Evolutionary conservation across 805 yeast genomes (phyloP), one percentile per base, ranked within the genome.

Genomic region (Zygosaccharomyces kombuchaensis): DNA sequence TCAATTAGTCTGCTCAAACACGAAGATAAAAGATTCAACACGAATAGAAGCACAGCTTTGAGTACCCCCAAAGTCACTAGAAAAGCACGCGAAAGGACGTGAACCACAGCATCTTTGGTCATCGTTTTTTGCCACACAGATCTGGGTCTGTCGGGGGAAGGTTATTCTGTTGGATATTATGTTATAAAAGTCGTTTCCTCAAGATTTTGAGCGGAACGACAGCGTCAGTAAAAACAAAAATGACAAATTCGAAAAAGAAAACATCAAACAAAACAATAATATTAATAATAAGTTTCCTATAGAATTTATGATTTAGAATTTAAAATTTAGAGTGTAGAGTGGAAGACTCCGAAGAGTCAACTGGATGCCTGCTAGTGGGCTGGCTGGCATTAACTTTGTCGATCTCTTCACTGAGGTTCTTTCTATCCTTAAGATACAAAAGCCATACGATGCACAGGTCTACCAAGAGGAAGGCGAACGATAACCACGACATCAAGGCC

Each of bases 401-500:
- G 14, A 52, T 51, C 29, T 50, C 53, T 16, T 54, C 48, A 36
- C 48, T 52, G 19, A 47, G 36, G n/a, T 44, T 46, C 34, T 51
- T 57, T 30, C 68, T 40, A 36, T 71, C 73, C 46, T 69, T 65
- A n/a, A 67, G 44, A 43, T 69, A 62, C 22, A 69, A 41, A 8
- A 52, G 47, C 46, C 72, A 51, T n/a, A 70, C 51, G 0, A 74
- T 73, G 4, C 72, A 43, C 4, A 72, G 64, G 6, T 71, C 71
- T 2, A 76, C 49, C 4, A 72, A 36, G 25, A 74, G 48, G 51
- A 81, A 75, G 1, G 77, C 54, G 58, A 82, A 81, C 2, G 79
- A 71, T 6, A 75, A 66, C 88, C 88, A 82, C 0, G 81, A 68
- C 75, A 82, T 72, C 0, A 78, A 72, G 21, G 72, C 71, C 0